Evolutionary conservation across 1,139 yeast species (phyloP).

Genomic region (Suhomyces taliae): DNA sequence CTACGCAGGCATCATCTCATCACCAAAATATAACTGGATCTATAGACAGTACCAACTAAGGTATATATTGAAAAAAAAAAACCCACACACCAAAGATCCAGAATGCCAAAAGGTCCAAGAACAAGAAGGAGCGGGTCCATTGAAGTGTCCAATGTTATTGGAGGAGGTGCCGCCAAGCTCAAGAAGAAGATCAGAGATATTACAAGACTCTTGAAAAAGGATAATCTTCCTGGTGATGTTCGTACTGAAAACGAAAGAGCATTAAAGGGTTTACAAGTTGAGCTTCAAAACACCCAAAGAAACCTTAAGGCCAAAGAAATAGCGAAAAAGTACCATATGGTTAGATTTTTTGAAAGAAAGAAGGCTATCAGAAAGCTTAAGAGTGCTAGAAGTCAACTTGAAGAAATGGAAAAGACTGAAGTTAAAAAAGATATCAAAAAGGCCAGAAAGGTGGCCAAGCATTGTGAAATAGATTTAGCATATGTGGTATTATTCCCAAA

Average conservation of each 20-base stretch:
- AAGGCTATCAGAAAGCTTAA: constrained; percentile 79
- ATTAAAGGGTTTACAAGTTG: constrained; percentile 66
- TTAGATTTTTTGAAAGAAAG: constrained; percentile 85
- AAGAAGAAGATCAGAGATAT: constrained; percentile 88
- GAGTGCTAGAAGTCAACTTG: constrained; percentile 54
- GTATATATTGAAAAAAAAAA: no score
- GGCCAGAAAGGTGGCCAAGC: constrained; percentile 51
- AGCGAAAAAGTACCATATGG: constrained; percentile 89
- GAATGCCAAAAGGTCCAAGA: constrained; percentile 17
- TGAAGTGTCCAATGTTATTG: constrained; percentile 33
- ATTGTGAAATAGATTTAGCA: constrained; percentile 70
- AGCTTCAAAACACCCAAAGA: constrained; percentile 56
- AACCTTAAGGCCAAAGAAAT: constrained; percentile 54
- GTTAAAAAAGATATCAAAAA: constrained; percentile 54
- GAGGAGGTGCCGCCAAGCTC: constrained; percentile 52
- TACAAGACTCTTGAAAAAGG: constrained; percentile 65
- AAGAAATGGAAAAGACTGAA: constrained; percentile 38
- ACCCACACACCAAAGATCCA: no score
- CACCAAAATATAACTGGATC: no score
- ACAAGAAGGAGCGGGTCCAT: constrained; percentile 16
- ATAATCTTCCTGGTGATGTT: constrained; percentile 70
- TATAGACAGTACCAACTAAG: no score
- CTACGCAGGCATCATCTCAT: no score
- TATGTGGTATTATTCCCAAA: constrained; percentile 80
- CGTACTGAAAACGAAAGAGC: constrained; percentile 85